phyloP scores from a whole-genome alignment of 129 eudicot species.

The Artemisia argyi region DNA sequence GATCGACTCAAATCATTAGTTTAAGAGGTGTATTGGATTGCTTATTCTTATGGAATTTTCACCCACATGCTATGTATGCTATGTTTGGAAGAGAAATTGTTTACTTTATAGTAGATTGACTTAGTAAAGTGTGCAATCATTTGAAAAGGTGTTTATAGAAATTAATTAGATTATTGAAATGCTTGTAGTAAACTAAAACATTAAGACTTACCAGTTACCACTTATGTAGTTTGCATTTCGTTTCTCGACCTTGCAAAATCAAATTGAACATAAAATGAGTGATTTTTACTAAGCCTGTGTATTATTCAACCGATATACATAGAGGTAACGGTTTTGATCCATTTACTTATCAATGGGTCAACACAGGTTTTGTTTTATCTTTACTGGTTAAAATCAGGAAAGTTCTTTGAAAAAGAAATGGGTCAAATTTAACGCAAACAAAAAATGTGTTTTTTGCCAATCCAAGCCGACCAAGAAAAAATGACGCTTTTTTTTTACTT shows the following conservation, averaged over 20 bases:
- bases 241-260: slow-evolving; percentile 31
- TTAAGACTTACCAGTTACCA: slow-evolving; percentile 20
- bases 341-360: neutral
- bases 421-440: no score
- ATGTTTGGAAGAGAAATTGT: slow-evolving; percentile 6
- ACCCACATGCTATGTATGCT: no score
- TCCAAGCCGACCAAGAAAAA: no score
- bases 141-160: no score
- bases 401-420: no score
- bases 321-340: neutral
- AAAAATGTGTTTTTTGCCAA: no score
- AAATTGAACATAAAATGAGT: slow-evolving; percentile 3
- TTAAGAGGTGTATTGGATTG: no score
- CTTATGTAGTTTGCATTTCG: slow-evolving; percentile 35
- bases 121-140: neutral
- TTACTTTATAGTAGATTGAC: neutral
- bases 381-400: no score
- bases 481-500: no score
- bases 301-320: no score
- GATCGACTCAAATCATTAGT: no score
- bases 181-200: neutral
- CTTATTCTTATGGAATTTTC: no score
- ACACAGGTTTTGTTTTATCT: neutral
- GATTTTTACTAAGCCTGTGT: neutral
- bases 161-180: neutral